Evolutionary conservation across 2,329 filamentous ascomycete species (phyloP).

Genomic region (Sporothrix pallida): DNA sequence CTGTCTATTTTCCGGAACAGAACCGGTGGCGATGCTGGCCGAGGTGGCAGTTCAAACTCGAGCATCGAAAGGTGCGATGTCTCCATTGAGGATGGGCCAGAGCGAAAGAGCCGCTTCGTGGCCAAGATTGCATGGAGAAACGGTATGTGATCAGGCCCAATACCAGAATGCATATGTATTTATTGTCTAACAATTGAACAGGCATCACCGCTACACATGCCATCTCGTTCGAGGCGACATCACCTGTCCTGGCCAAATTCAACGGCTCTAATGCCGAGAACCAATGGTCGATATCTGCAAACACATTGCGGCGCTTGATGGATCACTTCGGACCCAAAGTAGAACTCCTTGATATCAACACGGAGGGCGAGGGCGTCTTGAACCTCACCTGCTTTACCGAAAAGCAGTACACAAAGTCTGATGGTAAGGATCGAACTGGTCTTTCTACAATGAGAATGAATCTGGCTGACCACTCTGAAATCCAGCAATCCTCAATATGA

Average conservation of each 20-base stretch:
- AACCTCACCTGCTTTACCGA: conserved; percentile 84
- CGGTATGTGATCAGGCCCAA: conserved; percentile 50
- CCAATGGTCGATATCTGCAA: conserved; percentile 73
- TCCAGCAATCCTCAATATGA: conserved; percentile 74
- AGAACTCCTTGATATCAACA: conserved; percentile 79
- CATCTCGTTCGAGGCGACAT: conserved; percentile 73
- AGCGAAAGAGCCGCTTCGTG: conserved; percentile 74
- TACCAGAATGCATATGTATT: too few relatives aligned
- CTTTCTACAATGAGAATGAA: too few relatives aligned
- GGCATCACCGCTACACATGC: conserved; percentile 78
- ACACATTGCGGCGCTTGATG: conserved; percentile 74
- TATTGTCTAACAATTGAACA: conserved; percentile 40
- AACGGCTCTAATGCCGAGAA: conserved; percentile 69
- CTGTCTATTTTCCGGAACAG: conserved; percentile 77
- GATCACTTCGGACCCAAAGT: conserved; percentile 82
- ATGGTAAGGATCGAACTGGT: conserved; percentile 50
- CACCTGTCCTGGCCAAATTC: conserved; percentile 80
- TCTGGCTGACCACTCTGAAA: background rate
- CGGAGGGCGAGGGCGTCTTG: conserved; percentile 71
- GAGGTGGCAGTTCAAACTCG: conserved; percentile 67
- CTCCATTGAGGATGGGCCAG: conserved; percentile 71
- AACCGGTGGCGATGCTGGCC: conserved; percentile 60
- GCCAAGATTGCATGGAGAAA: conserved; percentile 76
- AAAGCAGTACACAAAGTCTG: conserved; percentile 70
- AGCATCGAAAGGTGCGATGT: conserved; percentile 77